Base-by-base conservation (phyloP, 2,329 filamentous ascomycete species). In the Cordyceps farinosa region DNA sequence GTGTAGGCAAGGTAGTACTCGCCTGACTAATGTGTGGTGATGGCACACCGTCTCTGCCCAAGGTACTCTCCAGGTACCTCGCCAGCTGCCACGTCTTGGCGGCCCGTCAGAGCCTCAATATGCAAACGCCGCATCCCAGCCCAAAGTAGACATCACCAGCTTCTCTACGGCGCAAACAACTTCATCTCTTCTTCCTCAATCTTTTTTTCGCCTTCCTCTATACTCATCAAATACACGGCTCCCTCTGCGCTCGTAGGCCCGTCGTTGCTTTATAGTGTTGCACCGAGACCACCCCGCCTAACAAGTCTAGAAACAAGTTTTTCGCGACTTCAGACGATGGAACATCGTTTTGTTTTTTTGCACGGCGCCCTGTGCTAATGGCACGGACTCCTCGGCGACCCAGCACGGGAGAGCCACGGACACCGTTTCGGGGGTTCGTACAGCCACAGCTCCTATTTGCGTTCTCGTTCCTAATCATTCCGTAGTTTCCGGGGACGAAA, bases 231-330 rank as follows among this genome's bases (percentile, higher is more conserved):
- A 9, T 29, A 32, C 53, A 34, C 29, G 7, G 29, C 53, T 15
- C n/a, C 34, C n/a, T n/a, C 27, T 38, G 7, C 22, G 10, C n/a
- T 38, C n/a, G 29, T 50, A 44, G 55, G 22, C 40, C 27, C 17
- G 56, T 59, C 45, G 56, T 59, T 50, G 47, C 34, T 51, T 51
- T 52, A 51, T 52, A 52, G 57, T 60, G 47, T 50, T 48, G 32
- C 55, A 51, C 9, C n/a, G 34, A 22, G 11, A 38, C 47, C 22
- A 22, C 55, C 54, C 57, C 57, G 57, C 57, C 47, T 8, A 60
- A 60, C 57, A 60, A 60, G 57, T 38, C 36, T n/a, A 52, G 36
- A 60, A 52, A 59, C 22, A 61, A 44, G 38, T 52, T 51, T 52
- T 52, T 53, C 34, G 17, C 27, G 15, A 45, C 48, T 53, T 53